Base-by-base conservation (phyloP, 78 protist genomes). In the Chrysochromulina tobinii region DNA sequence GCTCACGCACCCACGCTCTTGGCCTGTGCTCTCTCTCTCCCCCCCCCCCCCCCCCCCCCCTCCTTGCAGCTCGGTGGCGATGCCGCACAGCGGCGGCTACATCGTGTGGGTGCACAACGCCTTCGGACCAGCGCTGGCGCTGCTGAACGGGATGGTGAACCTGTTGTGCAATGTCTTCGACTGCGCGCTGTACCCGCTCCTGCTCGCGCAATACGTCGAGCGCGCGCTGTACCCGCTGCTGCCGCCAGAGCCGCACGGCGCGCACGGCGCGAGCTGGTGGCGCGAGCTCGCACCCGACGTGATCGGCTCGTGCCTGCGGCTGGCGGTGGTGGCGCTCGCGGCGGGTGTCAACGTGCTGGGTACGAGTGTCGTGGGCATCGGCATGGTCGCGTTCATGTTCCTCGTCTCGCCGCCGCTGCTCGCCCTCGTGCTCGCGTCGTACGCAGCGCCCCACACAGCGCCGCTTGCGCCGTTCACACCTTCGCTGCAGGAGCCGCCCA, bases 141-240 rank as follows among this genome's bases (percentile, higher is more conserved):
- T 75, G 83, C 83, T 75, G 25, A 75, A 75, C 83, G 83, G 27
- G 8, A 12, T 75, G 20, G 8, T 57, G 14, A 75, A 75, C 57
- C 15, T 38, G 15, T 3, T 50, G 57, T 27, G 83, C 83, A 50
- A 38, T 18, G 83, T 75, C 27, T 18, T 75, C 83, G 83, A 75
- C 83, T 75, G 83, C 57, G 8, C 83, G 23, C 54, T 75, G 58
- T 75, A 75, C 83, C 83, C 83, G 3, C 83, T 75, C 58, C 83
- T 75, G 57, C 57, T 75, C 27, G 50, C 58, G 2, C 23, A 38
- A 11, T 75, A 75, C 57, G 27, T 75, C 18, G 27, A 50, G 50
- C 11, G 17, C 12, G 51, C 51, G 79, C 25, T 69, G 79, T 51
- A 5, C 79, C 64, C 64, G 7, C 64, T 59, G 64, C 64, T 59